Base-by-base conservation (phyloP, 371 early-diverging fungal genomes). In the Mucor sp. region DNA sequence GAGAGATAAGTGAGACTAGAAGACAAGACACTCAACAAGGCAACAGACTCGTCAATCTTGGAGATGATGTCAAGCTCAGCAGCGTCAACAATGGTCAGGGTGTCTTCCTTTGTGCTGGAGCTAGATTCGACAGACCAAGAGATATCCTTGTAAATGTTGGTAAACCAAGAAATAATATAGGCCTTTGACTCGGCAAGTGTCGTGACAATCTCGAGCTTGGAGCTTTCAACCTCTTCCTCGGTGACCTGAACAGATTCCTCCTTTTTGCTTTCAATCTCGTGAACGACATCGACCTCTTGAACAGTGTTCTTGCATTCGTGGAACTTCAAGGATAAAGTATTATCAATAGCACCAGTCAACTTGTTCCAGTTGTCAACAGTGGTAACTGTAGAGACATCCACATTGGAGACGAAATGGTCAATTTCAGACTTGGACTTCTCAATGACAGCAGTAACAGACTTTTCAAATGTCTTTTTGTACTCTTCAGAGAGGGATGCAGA, bases 171-270 rank as follows among this genome's bases (percentile, higher is more conserved):
- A n/a, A 33, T 35, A 27, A 67, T 48, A 9, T 69, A 66, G 0
- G 55, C 39, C 17, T 76, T 71, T 12, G 69, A 50, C 27, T 74
- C 74, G 5, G 68, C 59, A n/a, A 76, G 37, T 15, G 63, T 50
- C 17, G 71, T 48, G 19, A 68, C 62, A 6, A 74, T 48, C 12
- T 74, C 77, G n/a, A 68, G 58, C 11, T 63, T 61, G 11, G 74
- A 62, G 47, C 32, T 27, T 25, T 77, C 69, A 17, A 67, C 37
- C 0, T 65, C 61, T 28, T 63, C 41, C 15, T 68, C 59, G 14
- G 57, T 66, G n/a, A 61, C 19, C 11, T 57, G 39, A 3, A 44
- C 33, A 21, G 12, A 33, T 21, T 39, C 41, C 30, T 66, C 62
- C 11, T 66, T 33, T 19, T 65, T 39, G 14, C 17, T 55, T 32